A percentile compares a stretch with the other conserved stretches of the same genome.
These are phyloP conservation scores for Rugosomyces carneus DNA, from an alignment of 1,284 basidiomycete genomes.

Conservation along the genomic window DNA sequence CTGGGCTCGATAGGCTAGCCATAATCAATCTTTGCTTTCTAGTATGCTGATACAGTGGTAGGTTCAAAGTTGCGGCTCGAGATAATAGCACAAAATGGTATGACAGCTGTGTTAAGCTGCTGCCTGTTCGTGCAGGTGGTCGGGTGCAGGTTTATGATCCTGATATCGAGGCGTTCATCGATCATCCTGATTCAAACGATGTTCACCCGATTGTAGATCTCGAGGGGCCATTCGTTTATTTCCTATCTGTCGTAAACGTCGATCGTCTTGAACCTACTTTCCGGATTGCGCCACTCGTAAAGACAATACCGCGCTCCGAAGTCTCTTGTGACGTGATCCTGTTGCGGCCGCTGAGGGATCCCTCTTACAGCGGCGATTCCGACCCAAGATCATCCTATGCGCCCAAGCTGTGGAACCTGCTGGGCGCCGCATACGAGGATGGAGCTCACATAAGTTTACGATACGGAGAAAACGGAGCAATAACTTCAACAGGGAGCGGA, in stretches of 20 bases:
- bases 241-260: conserved; percentile 75
- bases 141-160: conserved; percentile 62
- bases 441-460: conserved; percentile 64
- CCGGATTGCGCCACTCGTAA: conserved; percentile 60
- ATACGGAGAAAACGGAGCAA: conserved; percentile 47
- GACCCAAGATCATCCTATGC: conserved; percentile 39
- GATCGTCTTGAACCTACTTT: conserved; percentile 82
- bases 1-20: conserved; percentile 69
- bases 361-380: conserved; percentile 36
- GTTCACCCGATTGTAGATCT: conserved; percentile 37
- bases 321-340: conserved; percentile 71
- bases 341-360: conserved; percentile 76
- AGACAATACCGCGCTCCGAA: conserved; percentile 31
- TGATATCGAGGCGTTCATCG: conserved; percentile 39
- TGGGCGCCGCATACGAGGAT: conserved; percentile 66
- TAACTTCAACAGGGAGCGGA: conserved; percentile 39
- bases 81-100: conserved; percentile 76
- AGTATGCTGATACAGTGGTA: conserved; percentile 9
- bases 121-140: conserved; percentile 34
- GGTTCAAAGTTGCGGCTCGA: conserved; percentile 71
- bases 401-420: conserved; percentile 40
- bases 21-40: not conserved
- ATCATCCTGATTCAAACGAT: conserved; percentile 30
- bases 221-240: conserved; percentile 84
- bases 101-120: conserved; percentile 50